Base-by-base conservation (phyloP, 2,329 filamentous ascomycete genomes). In the Metarhizium guizhouense region DNA sequence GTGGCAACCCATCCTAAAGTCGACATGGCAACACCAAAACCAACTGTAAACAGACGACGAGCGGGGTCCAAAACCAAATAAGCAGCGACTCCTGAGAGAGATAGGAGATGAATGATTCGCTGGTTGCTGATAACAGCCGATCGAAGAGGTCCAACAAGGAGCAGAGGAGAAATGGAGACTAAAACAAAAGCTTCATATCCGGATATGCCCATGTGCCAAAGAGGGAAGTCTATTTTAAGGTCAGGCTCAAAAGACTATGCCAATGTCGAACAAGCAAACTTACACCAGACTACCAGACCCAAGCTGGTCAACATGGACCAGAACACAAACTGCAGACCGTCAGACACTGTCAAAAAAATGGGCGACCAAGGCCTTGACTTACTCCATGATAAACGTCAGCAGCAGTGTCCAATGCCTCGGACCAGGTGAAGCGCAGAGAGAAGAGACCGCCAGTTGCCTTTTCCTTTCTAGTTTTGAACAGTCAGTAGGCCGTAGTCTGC, bases 151-250 rank as follows among this genome's bases (percentile, higher is more conserved):
- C 79, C 79, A 59, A 91, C 84, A 47, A 99, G 83, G 20, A 97
- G 70, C 43, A 92, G 77, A 0, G 94, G 94, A 4, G 92, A 88
- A 53, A 93, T 71, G 3, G 90, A 93, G 52, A 81, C 83, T 84
- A 97, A 87, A 65, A 99, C 86, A 61, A 95, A 79, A 47, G 85
- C 87, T 73, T 99, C 94, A 67, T 94, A 99, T 59, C 94, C 94
- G 4, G 93, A 97, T 58, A 99, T 95, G 32, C 94, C 94, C 94
- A 99, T 99, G 70, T 96, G 85, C 94, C 94, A 99, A 11, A 99
- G 82, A 14, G 94, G 94, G 69, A 99, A 99, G 72, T 95, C 87
- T 90, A 52, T 45, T 48, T 29, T 20, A 6, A 48, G 4, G 25
- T 48, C 14, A 48, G 45, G 4, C 18, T 8, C 6, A 16, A 48